Evolutionary conservation across 2,329 filamentous ascomycete species (phyloP), one percentile per base, ranked within the genome.

Genomic region (Aspergillus brunneoviolaceus): DNA sequence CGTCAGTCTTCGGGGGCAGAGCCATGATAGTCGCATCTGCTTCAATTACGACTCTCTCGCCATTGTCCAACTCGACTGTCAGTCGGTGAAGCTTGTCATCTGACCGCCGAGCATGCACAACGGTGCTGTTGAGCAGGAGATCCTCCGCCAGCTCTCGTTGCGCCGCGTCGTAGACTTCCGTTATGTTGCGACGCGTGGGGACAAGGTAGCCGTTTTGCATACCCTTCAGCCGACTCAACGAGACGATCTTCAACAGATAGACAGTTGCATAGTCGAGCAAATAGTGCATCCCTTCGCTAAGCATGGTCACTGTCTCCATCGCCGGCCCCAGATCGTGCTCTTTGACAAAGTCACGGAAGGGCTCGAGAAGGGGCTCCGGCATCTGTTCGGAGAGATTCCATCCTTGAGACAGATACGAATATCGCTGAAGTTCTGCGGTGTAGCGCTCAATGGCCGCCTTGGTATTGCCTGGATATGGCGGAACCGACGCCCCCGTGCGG

Each of bases 101-200:
- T 5, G 67, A 64, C 10, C 79, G 74, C 14, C 71, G 52, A 1
- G 72, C 64, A 23, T 65, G 50, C 11, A 72, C 59, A 2, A 80
- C 76, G 0, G 67, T 74, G 51, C 72, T 76, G 11, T 70, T 69
- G 58, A 74, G 74, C 10, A 80, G 63, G 1, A 79, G 73, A 29
- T 79, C 76, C 1, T 69, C 57, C 9, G 72, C 73, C 1, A 81
- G 69, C 27, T 73, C 67, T 1, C 57, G 42, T 11, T 70, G 69
- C 14, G 80, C 75, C 4, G 69, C 70, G 49, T 76, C 73, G 59
- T 80, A 82, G 1, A 81, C 58, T 14, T 65, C 63, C 16, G 77
- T 73, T 53, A 77, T 76, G 64, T 79, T 77, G 33, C 72, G 64
- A 1, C 77, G 73, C 2, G 73, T 70, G 19, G 74, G 76, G 4